Percentiles rank a stretch among this genome's conserved stretches.
phyloP scores from a whole-genome alignment of 768 basidiomycete species.

The Xanthoconium stramineum region DNA sequence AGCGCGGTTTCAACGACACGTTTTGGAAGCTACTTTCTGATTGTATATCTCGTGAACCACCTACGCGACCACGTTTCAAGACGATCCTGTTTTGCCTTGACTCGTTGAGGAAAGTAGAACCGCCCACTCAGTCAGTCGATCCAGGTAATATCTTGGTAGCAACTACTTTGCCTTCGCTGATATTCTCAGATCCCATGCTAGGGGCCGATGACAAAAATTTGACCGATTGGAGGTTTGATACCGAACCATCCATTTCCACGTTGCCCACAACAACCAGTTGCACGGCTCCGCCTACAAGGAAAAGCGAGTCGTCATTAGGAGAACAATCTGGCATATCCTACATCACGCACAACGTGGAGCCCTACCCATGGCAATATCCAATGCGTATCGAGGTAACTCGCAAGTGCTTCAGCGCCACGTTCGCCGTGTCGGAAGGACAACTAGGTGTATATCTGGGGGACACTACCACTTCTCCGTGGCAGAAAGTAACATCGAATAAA shows the following conservation, averaged over 20 bases:
- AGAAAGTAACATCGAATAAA: neutral
- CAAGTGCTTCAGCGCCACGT: conserved; percentile 2
- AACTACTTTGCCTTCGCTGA: neutral
- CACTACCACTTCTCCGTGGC: neutral
- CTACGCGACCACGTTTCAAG: conserved; percentile 5
- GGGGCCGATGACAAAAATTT: neutral
- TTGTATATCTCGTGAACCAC: neutral
- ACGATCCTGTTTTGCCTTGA: neutral
- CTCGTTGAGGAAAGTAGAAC: neutral
- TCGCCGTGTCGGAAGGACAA: neutral
- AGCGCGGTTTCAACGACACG: conserved; percentile 4
- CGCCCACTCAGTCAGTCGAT: neutral
- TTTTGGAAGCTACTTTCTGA: conserved; percentile 5
- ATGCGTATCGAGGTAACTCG: neutral
- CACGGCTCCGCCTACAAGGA: neutral
- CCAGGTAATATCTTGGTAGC: neutral
- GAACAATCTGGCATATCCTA: neutral
- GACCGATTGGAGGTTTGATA: neutral
- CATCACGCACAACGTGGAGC: neutral
- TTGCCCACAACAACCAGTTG: neutral
- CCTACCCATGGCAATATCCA: neutral
- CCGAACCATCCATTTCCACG: neutral
- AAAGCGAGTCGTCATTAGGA: no score
- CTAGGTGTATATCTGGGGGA: conserved; percentile 1
- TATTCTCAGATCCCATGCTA: neutral